A percentile compares a stretch with the other conserved stretches of the same genome.
These are phyloP conservation scores for Trypanosoma boissoni DNA, from an alignment of 208 protist species.

Conservation along the genomic window DNA sequence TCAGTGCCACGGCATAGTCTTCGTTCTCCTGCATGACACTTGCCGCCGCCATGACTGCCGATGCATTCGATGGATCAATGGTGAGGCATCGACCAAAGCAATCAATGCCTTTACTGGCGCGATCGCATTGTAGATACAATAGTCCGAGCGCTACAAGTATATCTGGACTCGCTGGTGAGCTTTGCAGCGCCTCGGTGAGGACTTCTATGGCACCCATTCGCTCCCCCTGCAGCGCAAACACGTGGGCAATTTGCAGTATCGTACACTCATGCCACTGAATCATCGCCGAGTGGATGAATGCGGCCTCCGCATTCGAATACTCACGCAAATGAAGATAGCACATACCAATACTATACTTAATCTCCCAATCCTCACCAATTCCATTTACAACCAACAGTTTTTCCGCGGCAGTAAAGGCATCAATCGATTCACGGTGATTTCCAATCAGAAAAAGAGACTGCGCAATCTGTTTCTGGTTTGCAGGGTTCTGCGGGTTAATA, in stretches of 20 bases:
- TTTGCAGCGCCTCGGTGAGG: conserved; percentile 83
- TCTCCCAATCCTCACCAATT: conserved; percentile 84
- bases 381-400: conserved; percentile 34
- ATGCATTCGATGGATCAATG: conserved; percentile 82
- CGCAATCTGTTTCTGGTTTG: conserved; percentile 92
- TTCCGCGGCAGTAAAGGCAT: conserved; percentile 85
- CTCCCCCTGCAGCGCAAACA: conserved; percentile 68
- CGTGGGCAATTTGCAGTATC: conserved; percentile 88
- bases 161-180: conserved; percentile 91
- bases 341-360: conserved; percentile 91
- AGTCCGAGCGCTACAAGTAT: conserved; percentile 92
- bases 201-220: conserved; percentile 66
- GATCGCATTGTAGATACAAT: conserved; percentile 82
- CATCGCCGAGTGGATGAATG: conserved; percentile 80
- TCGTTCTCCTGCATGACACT: conserved; percentile 95
- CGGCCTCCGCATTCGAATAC: conserved; percentile 63
- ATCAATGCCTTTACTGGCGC: conserved; percentile 87
- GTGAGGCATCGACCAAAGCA: conserved; percentile 91
- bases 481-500: conserved; percentile 88
- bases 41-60: conserved; percentile 91
- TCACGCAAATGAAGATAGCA: conserved; percentile 85
- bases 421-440: conserved; percentile 87
- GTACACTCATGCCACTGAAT: conserved; percentile 90
- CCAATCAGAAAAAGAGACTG: conserved; percentile 91
- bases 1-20: conserved; percentile 95